Base-by-base conservation (phyloP, 768 basidiomycete genomes). In the Naganishia vaughanmartiniae region DNA sequence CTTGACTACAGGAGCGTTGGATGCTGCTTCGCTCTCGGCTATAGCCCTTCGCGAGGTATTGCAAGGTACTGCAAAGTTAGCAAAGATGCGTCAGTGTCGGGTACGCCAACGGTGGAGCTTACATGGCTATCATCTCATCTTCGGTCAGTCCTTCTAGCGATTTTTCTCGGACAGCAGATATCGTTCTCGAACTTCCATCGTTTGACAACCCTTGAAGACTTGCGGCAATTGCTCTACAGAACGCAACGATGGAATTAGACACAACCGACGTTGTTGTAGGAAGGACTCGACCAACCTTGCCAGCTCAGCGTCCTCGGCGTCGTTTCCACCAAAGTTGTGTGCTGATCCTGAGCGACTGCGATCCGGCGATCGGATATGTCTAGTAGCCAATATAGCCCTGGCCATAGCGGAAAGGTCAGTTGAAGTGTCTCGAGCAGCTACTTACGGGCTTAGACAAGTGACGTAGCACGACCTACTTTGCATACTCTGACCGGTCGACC, bases 61-160 rank as follows among this genome's bases (percentile, higher is more conserved):
- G n/a, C n/a, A 56, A 15, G 28, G 31, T 7, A 9, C n/a, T 9
- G 3, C n/a, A 24, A 42, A n/a, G 4, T 33, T 14, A 39, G 31
- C 24, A 24, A 4, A 45, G 17, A 42, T 26, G 19, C n/a, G 30
- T 26, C 10, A 12, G 6, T 21, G 48, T 51, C 4, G 21, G n/a
- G n/a, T n/a, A n/a, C 7, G 4, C 24, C 21, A 51, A 21, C n/a
- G n/a, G 7, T 10, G 15, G 11, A 30, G 42, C 60, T n/a, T 34
- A 63, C 60, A 63, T 63, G 60, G 60, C 60, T 26, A 63, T 17
- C 60, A 63, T 63, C n/a, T 63, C 60, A 30, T 63, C 60, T n/a
- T 63, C 60, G 2, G 60, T 46, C 60, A 63, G 33, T 24, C 24
- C 60, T 24, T 24, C 42, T 21, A 63, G 14, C 60, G 39, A 26